These are phyloP conservation scores for Fusarium citri DNA, from an alignment of 2,329 filamentous ascomycete genomes.

Conservation along the genomic window DNA sequence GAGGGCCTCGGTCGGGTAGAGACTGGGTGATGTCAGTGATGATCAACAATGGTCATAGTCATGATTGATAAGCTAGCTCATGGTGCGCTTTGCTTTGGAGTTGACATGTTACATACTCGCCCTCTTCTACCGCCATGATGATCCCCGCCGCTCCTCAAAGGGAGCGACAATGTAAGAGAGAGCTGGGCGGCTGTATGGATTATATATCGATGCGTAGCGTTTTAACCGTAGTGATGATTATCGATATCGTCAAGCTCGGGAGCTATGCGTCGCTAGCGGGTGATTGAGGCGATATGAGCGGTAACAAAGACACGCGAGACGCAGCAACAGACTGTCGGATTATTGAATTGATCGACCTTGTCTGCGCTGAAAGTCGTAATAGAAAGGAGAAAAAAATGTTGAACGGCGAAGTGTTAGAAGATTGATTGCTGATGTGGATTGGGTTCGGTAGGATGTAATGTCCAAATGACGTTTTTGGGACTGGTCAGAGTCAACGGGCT, in stretches of 20 bases:
- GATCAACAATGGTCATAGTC: conserved; percentile 7
- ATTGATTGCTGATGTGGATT: conserved; percentile 31
- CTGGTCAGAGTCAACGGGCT: conserved; percentile 32
- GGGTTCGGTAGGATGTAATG: conserved; percentile 26
- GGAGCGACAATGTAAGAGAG: conserved; percentile 32
- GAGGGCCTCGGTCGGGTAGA: conserved; percentile 73
- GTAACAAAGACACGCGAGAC: not conserved
- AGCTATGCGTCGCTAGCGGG: not conserved
- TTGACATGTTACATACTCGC: conserved; percentile 55
- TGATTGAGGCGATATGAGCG: conserved; percentile 8
- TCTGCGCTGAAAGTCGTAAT: not conserved
- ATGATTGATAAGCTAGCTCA: conserved; percentile 26
- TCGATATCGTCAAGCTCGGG: conserved; percentile 9
- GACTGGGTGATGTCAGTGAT: conserved; percentile 56
- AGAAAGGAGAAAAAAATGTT: conserved; percentile 2
- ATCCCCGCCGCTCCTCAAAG: conserved; percentile 23
- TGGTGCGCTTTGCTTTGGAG: not conserved
- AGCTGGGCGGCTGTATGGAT: conserved; percentile 17
- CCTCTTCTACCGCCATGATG: conserved; percentile 67
- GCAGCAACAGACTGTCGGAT: not conserved
- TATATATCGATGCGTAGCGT: conserved; percentile 15
- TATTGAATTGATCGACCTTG: not conserved
- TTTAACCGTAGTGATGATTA: conserved; percentile 2
- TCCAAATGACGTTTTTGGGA: conserved; percentile 44
- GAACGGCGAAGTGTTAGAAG: conserved; percentile 4